Evolutionary conservation across 1,284 basidiomycete species (phyloP).

Genomic region (Ceratobasidium sp.): DNA sequence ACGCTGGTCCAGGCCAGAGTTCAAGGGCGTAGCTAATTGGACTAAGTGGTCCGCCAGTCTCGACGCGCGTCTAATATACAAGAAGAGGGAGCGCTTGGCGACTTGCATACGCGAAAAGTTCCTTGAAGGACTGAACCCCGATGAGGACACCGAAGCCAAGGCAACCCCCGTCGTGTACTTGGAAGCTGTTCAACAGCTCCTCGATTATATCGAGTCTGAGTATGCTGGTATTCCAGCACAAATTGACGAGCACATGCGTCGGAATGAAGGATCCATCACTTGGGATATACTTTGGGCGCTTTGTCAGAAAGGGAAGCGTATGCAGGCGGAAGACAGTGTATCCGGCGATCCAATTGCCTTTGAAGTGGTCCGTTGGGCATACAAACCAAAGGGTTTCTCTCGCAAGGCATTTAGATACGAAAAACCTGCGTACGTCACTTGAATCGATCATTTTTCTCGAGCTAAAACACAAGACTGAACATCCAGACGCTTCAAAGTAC

Average conservation of each 20-base stretch:
- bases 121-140: neutral
- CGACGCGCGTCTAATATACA: constrained; percentile 18
- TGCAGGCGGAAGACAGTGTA: neutral
- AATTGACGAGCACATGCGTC: neutral
- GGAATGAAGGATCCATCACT: neutral
- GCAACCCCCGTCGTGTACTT: neutral
- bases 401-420: too few relatives aligned
- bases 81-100: neutral
- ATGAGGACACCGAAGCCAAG: neutral
- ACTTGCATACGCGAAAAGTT: neutral
- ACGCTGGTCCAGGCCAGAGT: neutral
- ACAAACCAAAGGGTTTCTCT: neutral
- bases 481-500: neutral
- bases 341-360: neutral
- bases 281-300: constrained; percentile 17
- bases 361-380: neutral
- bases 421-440: neutral
- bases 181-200: neutral
- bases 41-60: neutral
- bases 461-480: neutral
- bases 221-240: neutral
- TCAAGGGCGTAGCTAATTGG: neutral
- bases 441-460: too few relatives aligned
- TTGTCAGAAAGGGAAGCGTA: neutral
- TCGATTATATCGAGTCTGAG: neutral